Evolutionary conservation across 2,329 filamentous ascomycete species (phyloP), one percentile per base, ranked within the genome.

Genomic region (Ophiostoma piceae): DNA sequence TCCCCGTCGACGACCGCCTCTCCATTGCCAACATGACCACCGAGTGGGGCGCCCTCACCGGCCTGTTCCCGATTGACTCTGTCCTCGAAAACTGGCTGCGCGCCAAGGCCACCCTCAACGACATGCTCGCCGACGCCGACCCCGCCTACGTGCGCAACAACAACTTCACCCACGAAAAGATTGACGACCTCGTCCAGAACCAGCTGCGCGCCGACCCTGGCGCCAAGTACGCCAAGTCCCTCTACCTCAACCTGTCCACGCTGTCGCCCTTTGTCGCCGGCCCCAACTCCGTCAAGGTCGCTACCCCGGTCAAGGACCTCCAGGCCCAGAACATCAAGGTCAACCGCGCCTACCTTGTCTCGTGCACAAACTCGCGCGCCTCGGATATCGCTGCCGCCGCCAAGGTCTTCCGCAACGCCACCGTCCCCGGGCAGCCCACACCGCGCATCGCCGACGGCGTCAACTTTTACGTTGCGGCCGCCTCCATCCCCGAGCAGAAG

Each of bases 251-350:
- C 77, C 85, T 97, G 0, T 92, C 90, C 0, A 94, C 92, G 0
- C 84, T 97, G 0, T 90, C 92, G 0, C 94, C 94, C 0, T 94
- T 91, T 70, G 88, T 97, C 11, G 85, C 93, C 0, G 94, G 94
- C 0, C 94, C 94, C 0, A 97, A 97, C 80, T 94, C 91, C 0
- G 92, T 97, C 76, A 97, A 97, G 79, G 82, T 97, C 0, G 88
- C 90, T 0, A 96, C 89, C 0, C 92, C 94, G 0, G 79, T 98
- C 0, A 80, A 82, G 5, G 87, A 94, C 41, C 85, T 98, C 0
- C 90, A 90, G 74, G 77, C 85, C 0, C 83, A 94, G 76, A 81
- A 91, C 73, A 96, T 98, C 77, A 84, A 87, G 67, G 79, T 98
- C 29, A 81, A 97, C 81, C 92, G 91, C 77, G 93, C 92, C 0